phyloP scores from a whole-genome alignment of 306 rosid genomes.

The Canavalia ensiformis region DNA sequence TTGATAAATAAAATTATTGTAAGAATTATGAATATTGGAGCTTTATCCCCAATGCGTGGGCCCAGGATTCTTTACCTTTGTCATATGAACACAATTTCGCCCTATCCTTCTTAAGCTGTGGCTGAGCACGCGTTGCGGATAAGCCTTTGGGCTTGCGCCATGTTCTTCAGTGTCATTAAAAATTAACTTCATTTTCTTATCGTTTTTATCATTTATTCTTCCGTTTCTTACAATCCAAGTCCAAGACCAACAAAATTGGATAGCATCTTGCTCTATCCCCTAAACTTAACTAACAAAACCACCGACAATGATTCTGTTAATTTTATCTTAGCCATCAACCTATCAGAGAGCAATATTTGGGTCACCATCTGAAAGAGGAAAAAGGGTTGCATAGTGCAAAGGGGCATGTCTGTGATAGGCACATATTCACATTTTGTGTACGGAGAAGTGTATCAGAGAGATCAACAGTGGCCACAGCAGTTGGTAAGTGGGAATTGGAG shows the following conservation, averaged over 20 bases:
- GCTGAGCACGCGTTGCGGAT: constrained; percentile 55
- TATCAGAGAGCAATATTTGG: neutral
- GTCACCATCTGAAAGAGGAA: neutral
- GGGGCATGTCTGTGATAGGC: constrained; percentile 73
- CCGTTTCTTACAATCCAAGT: neutral
- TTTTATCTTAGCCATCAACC: neutral
- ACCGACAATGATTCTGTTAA: constrained; percentile 6
- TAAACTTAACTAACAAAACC: neutral
- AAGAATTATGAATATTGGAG: neutral
- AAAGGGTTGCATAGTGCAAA: neutral
- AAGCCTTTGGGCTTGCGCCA: constrained; percentile 42
- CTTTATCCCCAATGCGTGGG: constrained; percentile 23
- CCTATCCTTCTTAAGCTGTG: neutral
- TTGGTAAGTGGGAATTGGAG: constrained; percentile 36
- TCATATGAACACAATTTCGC: neutral
- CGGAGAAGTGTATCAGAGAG: constrained; percentile 60
- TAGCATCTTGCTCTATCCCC: neutral
- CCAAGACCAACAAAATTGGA: neutral
- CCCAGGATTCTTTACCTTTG: neutral
- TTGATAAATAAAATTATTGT: too few species aligned
- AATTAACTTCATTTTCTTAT: neutral
- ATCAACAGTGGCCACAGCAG: constrained; percentile 45
- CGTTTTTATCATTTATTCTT: neutral
- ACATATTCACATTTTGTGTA: constrained; percentile 63
- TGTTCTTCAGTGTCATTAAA: neutral